Evolutionary conservation across 768 basidiomycete genomes (phyloP), one percentile per base, ranked within the genome.

Genomic region (Botryobasidium botryosum): DNA sequence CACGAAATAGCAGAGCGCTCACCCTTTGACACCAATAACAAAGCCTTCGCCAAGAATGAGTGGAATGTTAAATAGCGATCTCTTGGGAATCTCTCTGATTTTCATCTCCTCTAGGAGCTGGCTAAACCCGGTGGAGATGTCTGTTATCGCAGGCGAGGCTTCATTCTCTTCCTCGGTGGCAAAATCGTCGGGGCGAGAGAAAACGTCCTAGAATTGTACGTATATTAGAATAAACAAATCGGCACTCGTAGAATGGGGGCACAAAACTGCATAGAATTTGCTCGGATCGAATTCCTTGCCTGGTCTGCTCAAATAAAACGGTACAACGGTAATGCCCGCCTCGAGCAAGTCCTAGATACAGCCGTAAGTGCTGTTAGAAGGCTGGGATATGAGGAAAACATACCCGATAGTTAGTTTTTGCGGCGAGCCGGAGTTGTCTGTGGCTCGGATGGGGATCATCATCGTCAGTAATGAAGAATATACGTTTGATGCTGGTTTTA

Each of bases 401-500:
- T n/a, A n/a, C n/a, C n/a, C 53, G 79, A 80, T 35, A 74, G 64
- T 48, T 55, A 13, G 46, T 45, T 27, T 32, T 41, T 15, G 53
- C 53, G 8, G 50, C 54, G 17, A 21, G 43, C n/a, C 43, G 44
- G 20, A 51, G 45, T 12, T 55, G 50, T 3, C 42, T 15, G n/a
- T 42, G 46, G 24, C 24, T 40, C n/a, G 70, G 61, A 46, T 69
- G 74, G 2, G 88, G 88, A 52, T 82, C 61, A 53, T 90, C 87
- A 52, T 83, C 77, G 56, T 97, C 81, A 0, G 94, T 97, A 35
- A 99, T 82, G 31, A 92, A 64, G 58, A 96, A 96, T 1, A 97
- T 72, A 4, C 90, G 77, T 57, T 92, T 91, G n/a, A 80, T 77
- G 2, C 87, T 85, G 0, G 77, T 85, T 56, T 90, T 87, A 18